phyloP scores from a whole-genome alignment of 805 yeast species.

The Candida insectorum region DNA sequence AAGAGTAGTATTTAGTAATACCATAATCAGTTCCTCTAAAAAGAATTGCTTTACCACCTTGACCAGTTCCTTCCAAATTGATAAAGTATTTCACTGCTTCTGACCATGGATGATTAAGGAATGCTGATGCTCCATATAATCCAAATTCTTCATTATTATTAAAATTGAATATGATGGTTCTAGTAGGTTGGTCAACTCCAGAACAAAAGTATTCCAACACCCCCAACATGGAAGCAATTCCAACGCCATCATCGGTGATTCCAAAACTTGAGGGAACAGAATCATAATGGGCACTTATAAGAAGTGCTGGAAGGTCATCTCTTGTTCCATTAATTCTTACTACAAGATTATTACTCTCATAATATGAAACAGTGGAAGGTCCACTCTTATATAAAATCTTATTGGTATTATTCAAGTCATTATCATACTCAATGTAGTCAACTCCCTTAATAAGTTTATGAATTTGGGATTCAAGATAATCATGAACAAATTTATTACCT shows the following conservation, averaged over 20 bases:
- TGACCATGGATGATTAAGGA: conserved; percentile 72
- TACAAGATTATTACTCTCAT: conserved; percentile 77
- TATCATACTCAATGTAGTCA: conserved; percentile 32
- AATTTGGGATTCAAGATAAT: conserved; percentile 51
- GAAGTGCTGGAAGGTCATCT: conserved; percentile 56
- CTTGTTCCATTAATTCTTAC: conserved; percentile 70
- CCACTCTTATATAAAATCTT: conserved; percentile 50
- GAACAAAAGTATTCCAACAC: conserved; percentile 47
- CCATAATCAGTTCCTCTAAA: conserved; percentile 83
- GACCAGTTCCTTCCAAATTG: conserved; percentile 90
- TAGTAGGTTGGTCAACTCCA: conserved; percentile 49
- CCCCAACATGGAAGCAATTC: conserved; percentile 77
- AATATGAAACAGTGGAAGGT: conserved; percentile 58
- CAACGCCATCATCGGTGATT: conserved; percentile 90
- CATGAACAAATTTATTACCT: conserved; percentile 75
- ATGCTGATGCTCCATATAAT: conserved; percentile 73
- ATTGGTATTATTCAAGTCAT: conserved; percentile 40
- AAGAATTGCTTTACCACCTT: conserved; percentile 79
- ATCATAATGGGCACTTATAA: conserved; percentile 85
- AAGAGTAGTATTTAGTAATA: conserved; percentile 53
- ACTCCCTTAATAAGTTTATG: conserved; percentile 24
- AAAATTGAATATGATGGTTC: conserved; percentile 79
- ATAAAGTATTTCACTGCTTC: conserved; percentile 59
- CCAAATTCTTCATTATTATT: conserved; percentile 92
- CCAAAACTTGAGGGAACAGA: conserved; percentile 86